Percentiles rank a stretch among this genome's conserved stretches.
Conservation (phyloP, 2,329 filamentous ascomycete genomes). For the Monosporascus ibericus region DNA sequence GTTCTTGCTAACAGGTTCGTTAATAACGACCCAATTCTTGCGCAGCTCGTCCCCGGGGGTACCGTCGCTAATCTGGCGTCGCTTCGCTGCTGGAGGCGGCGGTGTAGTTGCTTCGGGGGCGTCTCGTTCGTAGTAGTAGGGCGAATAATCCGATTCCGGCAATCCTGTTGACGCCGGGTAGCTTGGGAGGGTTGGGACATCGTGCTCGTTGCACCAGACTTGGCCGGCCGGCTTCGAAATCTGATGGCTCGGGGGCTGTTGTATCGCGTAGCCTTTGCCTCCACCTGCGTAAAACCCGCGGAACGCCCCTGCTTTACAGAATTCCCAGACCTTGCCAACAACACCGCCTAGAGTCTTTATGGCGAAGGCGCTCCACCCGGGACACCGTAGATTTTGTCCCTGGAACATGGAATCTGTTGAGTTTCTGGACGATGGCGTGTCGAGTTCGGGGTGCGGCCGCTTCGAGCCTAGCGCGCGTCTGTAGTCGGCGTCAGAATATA, state of each 20-base stretch:
- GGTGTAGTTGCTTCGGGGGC: constrained; percentile 32
- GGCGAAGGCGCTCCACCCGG: constrained; percentile 52
- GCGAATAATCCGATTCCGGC: constrained; percentile 27
- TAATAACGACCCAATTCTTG: constrained; percentile 67
- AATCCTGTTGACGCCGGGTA: constrained; percentile 23
- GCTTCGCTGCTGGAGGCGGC: constrained; percentile 43
- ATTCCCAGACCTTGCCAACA: constrained; percentile 76
- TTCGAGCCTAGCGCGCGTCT: constrained; percentile 46
- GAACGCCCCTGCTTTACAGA: constrained; percentile 71
- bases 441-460: constrained; percentile 30
- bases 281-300: constrained; percentile 82
- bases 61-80: constrained; percentile 45
- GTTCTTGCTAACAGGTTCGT: constrained; percentile 27
- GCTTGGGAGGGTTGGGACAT: constrained; percentile 19
- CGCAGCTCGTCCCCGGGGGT: constrained; percentile 48
- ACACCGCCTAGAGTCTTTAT: constrained; percentile 59
- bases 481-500: constrained; percentile 53
- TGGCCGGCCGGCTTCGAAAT: constrained; percentile 11
- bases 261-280: constrained; percentile 63
- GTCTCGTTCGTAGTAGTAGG: constrained; percentile 24
- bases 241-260: constrained; percentile 13
- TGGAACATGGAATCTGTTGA: constrained; percentile 10
- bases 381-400: constrained; percentile 16
- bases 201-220: constrained; percentile 23
- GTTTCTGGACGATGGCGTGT: constrained; percentile 25